These are phyloP conservation scores for Pseudogymnoascus sp. DNA, from an alignment of 2,329 filamentous ascomycete genomes.

Conservation along the genomic window DNA sequence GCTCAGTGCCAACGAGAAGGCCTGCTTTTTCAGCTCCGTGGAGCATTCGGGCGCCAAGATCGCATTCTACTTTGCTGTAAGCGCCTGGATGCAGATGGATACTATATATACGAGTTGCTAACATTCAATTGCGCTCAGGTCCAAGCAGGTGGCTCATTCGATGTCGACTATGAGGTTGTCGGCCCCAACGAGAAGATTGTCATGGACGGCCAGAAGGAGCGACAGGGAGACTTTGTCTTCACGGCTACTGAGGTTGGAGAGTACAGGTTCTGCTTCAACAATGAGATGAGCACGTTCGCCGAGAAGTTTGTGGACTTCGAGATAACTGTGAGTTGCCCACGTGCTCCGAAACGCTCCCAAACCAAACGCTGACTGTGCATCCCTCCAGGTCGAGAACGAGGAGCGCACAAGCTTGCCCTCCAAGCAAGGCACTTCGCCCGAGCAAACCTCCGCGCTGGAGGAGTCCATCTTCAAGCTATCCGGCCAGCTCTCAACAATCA, in stretches of 20 bases:
- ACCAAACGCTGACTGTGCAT: background rate
- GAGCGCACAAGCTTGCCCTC: constrained; percentile 71
- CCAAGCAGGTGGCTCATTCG: constrained; percentile 96
- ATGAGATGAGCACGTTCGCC: constrained; percentile 94
- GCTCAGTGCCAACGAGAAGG: constrained; percentile 81
- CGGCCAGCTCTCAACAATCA: constrained; percentile 86
- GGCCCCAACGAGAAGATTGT: constrained; percentile 76
- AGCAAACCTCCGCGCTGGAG: constrained; percentile 82
- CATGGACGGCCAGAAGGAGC: constrained; percentile 79
- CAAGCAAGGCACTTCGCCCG: constrained; percentile 79
- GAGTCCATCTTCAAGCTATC: constrained; percentile 95
- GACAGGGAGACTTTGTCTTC: constrained; percentile 97
- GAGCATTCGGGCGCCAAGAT: constrained; percentile 78
- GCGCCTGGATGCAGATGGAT: constrained; percentile 27
- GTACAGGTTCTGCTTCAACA: constrained; percentile 97
- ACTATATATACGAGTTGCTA: constrained; percentile 4
- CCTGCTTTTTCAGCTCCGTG: constrained; percentile 85
- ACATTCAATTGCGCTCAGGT: constrained; percentile 49
- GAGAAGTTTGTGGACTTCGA: constrained; percentile 99
- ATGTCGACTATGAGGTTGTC: constrained; percentile 85
- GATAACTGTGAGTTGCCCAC: constrained; percentile 62
- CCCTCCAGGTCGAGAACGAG: constrained; percentile 78
- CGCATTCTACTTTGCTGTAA: constrained; percentile 96
- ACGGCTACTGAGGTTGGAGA: constrained; percentile 82
- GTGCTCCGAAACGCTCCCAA: background rate